Evolutionary conservation across 176 grass and related monocot species (phyloP).

Genomic region (Juncus effusus): DNA sequence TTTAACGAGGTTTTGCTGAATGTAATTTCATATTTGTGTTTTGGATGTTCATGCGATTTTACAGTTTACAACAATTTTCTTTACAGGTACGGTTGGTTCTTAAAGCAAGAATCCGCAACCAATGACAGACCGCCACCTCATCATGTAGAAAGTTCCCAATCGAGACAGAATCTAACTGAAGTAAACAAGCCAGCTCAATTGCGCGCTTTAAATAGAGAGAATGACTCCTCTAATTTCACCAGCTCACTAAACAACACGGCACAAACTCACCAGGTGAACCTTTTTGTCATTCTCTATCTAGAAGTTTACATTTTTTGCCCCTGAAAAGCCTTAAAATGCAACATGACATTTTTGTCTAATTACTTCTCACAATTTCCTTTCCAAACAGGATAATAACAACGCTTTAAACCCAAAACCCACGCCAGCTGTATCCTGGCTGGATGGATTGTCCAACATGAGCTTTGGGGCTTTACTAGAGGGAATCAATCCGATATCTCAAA

Average conservation of each 20-base stretch:
- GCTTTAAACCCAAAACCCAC: conserved; percentile 34
- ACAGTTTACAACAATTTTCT: conserved; percentile 8
- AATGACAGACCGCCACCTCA: conserved; percentile 14
- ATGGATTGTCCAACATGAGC: conserved; percentile 80
- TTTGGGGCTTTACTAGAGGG: conserved; percentile 68
- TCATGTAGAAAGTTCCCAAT: conserved; percentile 25
- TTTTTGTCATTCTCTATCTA: conserved; percentile 5
- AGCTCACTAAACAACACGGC: conserved; percentile 38
- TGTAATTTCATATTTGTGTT: conserved; percentile 11
- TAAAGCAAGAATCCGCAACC: conserved; percentile 1
- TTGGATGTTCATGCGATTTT: neutral
- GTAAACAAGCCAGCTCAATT: conserved; percentile 14
- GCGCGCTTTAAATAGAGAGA: conserved; percentile 33
- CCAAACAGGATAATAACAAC: conserved; percentile 38
- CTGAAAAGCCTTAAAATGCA: too few relatives aligned
- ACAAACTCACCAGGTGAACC: conserved; percentile 21
- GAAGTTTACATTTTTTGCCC: neutral
- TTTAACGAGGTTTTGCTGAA: neutral
- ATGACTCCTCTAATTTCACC: conserved; percentile 20
- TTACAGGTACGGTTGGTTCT: conserved; percentile 89
- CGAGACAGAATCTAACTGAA: conserved; percentile 2
- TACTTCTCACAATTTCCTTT: too few relatives aligned
- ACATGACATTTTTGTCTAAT: too few relatives aligned
- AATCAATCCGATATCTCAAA: conserved; percentile 39
- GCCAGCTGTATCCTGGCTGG: conserved; percentile 55